A percentile compares a stretch with the other conserved stretches of the same genome.
Conservation (phyloP, 2,329 filamentous ascomycete genomes). For the Fusarium palustre region DNA sequence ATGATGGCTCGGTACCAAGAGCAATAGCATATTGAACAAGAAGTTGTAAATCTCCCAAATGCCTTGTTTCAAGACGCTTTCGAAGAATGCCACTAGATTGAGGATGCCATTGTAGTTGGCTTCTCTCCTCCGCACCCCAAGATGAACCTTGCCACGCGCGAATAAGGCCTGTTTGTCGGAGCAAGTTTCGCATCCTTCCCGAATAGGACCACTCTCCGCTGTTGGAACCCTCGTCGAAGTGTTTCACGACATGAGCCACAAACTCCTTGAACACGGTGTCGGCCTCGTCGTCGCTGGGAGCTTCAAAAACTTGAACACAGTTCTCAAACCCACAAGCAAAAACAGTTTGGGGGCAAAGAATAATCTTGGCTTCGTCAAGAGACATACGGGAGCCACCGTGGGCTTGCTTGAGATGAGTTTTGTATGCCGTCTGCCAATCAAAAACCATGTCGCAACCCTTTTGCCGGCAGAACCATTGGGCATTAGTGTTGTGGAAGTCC, state of each 20-base stretch:
- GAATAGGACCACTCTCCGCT: slow-evolving; percentile 59
- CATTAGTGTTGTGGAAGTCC: slow-evolving; percentile 61
- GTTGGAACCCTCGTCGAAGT: slow-evolving; percentile 58
- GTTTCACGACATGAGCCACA: slow-evolving; percentile 60
- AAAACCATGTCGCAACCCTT: slow-evolving; percentile 59
- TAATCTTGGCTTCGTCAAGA: slow-evolving; percentile 57
- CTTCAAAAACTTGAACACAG: slow-evolving; percentile 59
- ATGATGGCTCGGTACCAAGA: slow-evolving; percentile 52
- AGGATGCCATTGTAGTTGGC: slow-evolving; percentile 56
- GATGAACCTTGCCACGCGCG: slow-evolving; percentile 54
- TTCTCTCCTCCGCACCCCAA: slow-evolving; percentile 52
- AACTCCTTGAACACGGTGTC: slow-evolving; percentile 58
- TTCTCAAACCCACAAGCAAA: slow-evolving; percentile 63
- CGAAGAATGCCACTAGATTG: slow-evolving; percentile 56
- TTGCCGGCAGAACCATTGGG: slow-evolving; percentile 60
- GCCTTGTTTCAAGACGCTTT: slow-evolving; percentile 60
- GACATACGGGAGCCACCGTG: slow-evolving; percentile 58
- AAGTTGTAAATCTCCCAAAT: slow-evolving; percentile 55
- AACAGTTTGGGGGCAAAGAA: slow-evolving; percentile 59
- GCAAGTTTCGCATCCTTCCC: slow-evolving; percentile 58
- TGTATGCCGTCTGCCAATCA: slow-evolving; percentile 62
- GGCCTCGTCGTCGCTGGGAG: slow-evolving; percentile 55
- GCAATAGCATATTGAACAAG: slow-evolving; percentile 56
- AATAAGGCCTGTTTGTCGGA: slow-evolving; percentile 55
- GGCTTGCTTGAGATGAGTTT: slow-evolving; percentile 59